Conservation (phyloP, 1,284 basidiomycete genomes). For the Cutaneotrichosporon sp. region DNA sequence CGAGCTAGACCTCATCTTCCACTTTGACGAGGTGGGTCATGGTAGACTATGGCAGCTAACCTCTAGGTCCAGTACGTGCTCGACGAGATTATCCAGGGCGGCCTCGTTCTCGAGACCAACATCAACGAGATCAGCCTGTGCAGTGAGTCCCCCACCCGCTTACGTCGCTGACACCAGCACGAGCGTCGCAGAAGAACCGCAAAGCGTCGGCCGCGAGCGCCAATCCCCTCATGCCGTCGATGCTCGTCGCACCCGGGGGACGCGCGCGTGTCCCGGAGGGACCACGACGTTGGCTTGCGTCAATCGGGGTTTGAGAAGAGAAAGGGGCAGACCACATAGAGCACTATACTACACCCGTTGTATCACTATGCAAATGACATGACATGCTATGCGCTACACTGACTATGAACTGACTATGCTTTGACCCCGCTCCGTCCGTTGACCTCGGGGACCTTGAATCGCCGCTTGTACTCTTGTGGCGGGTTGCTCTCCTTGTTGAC, state of each 20-base stretch:
- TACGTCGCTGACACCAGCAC: constrained; percentile 24
- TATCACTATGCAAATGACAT: constrained; percentile 14
- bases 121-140: constrained; percentile 79
- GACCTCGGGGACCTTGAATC: constrained; percentile 4
- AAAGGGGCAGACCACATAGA: neutral
- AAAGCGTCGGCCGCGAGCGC: constrained; percentile 41
- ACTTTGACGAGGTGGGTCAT: constrained; percentile 82
- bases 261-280: constrained; percentile 25
- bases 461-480: neutral
- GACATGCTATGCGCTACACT: constrained; percentile 6
- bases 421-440: neutral
- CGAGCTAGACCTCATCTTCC: constrained; percentile 96
- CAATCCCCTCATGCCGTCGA: constrained; percentile 40
- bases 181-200: constrained; percentile 34
- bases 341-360: constrained; percentile 7
- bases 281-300: constrained; percentile 38
- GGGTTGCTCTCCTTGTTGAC: neutral
- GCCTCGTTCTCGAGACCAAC: constrained; percentile 96
- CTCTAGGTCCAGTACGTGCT: constrained; percentile 85
- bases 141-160: constrained; percentile 52
- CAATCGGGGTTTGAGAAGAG: constrained; percentile 35
- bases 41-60: neutral
- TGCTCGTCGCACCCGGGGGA: constrained; percentile 27
- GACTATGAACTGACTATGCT: neutral
- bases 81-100: constrained; percentile 92